Percentiles rank a stretch among this genome's conserved stretches.
These are phyloP conservation scores for Scutellaria barbata DNA, from an alignment of 257 asterid genomes.

Conservation along the genomic window DNA sequence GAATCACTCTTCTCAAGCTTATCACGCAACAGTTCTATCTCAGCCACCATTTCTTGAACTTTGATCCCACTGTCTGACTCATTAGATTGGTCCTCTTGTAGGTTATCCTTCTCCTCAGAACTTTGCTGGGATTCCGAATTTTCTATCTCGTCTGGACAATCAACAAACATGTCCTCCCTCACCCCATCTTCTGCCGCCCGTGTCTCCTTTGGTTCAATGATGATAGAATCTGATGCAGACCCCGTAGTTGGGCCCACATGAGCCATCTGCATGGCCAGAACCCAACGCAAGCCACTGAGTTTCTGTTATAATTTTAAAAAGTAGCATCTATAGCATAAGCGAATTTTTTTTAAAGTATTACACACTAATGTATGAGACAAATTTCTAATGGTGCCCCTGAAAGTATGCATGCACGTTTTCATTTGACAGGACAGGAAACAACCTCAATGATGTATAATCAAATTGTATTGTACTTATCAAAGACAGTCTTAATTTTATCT, in stretches of 20 bases:
- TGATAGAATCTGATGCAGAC: constrained; percentile 40
- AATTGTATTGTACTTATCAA: not conserved
- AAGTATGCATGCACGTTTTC: constrained; percentile 2
- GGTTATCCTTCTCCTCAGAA: constrained; percentile 57
- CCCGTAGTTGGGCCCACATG: constrained; percentile 31
- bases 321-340: not conserved
- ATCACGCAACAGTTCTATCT: constrained; percentile 62
- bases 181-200: constrained; percentile 65
- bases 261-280: constrained; percentile 47
- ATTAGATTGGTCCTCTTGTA: constrained; percentile 44
- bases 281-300: constrained; percentile 35
- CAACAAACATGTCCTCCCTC: constrained; percentile 89
- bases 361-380: not conserved
- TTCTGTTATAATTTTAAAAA: constrained; percentile 10
- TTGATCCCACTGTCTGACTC: constrained; percentile 55
- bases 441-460: not conserved
- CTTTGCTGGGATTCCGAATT: constrained; percentile 61
- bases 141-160: constrained; percentile 94
- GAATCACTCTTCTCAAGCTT: constrained; percentile 57
- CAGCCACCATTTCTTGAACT: constrained; percentile 53
- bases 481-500: not conserved
- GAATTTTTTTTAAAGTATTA: not conserved
- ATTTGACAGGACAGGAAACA: constrained; percentile 2
- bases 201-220: constrained; percentile 44
- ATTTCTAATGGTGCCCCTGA: not conserved